Conservation (phyloP, 805 yeast genomes). For the Myxozyma melibiosi region DNA sequence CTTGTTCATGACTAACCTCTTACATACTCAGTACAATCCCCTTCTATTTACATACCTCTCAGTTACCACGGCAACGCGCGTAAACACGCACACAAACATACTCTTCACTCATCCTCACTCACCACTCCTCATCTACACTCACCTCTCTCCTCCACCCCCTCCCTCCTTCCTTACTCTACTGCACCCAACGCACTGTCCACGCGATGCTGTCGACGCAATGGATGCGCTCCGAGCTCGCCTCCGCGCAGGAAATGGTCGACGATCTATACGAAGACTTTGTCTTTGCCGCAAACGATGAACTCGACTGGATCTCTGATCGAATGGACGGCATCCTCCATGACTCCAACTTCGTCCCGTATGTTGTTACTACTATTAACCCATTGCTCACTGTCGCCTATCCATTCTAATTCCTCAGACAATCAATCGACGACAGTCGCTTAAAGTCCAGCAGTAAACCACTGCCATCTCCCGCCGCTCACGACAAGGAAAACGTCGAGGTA, state of each 20-base stretch:
- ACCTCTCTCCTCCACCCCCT: neutral
- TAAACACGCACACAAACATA: neutral
- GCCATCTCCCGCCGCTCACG: neutral
- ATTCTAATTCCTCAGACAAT: neutral
- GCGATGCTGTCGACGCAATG: conserved; percentile 16
- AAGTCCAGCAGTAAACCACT: neutral
- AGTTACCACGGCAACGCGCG: conserved; percentile 3
- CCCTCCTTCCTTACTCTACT: neutral
- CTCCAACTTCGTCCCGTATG: neutral
- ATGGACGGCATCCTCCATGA: conserved; percentile 13
- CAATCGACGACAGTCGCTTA: neutral
- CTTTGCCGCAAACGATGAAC: conserved; percentile 32
- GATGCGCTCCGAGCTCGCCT: conserved; percentile 23
- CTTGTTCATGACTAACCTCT: neutral
- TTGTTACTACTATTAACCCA: no score
- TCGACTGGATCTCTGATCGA: conserved; percentile 32
- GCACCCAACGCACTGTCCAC: neutral
- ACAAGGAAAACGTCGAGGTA: conserved; percentile 6
- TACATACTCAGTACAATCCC: neutral
- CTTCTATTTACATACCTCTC: neutral
- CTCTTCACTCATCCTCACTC: neutral
- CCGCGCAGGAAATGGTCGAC: conserved; percentile 11
- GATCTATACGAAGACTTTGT: conserved; percentile 21
- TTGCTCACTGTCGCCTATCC: neutral
- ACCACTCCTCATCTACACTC: neutral